Percentiles rank a stretch among this genome's conserved stretches.
Evolutionary conservation across 2,329 filamentous ascomycete genomes (phyloP).

Genomic region (Penicillium sp.): DNA sequence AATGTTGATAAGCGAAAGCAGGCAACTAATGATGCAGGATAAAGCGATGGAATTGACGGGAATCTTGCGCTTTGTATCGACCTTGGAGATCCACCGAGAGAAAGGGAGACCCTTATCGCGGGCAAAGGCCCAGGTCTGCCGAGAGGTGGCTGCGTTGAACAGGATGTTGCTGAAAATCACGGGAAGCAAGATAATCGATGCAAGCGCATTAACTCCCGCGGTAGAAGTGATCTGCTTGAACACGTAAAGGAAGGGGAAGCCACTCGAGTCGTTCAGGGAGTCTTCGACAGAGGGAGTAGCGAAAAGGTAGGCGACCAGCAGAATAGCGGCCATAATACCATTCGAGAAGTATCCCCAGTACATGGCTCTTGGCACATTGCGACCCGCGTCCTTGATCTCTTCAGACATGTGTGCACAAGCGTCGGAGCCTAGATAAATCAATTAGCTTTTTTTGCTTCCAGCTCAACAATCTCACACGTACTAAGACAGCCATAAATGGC

Average conservation of each 20-base stretch:
- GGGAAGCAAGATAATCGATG: slow-evolving; percentile 44
- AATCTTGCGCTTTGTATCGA: slow-evolving; percentile 40
- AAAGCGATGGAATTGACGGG: slow-evolving; percentile 43
- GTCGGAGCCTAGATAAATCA: slow-evolving; percentile 25
- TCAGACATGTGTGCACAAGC: slow-evolving; percentile 43
- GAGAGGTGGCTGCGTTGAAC: slow-evolving; percentile 40
- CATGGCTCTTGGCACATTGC: slow-evolving; percentile 48
- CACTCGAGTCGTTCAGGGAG: slow-evolving; percentile 42
- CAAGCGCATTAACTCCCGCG: slow-evolving; percentile 29
- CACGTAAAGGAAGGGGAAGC: slow-evolving; percentile 50
- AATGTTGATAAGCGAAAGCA: slow-evolving; percentile 54
- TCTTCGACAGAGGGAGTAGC: slow-evolving; percentile 29
- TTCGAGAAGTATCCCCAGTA: slow-evolving; percentile 47
- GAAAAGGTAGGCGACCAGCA: slow-evolving; percentile 48
- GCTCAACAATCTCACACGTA: slow-evolving; percentile 5
- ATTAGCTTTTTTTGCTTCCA: not conserved
- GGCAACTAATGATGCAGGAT: slow-evolving; percentile 31
- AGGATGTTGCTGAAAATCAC: slow-evolving; percentile 42
- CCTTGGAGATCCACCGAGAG: slow-evolving; percentile 40
- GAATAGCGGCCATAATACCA: slow-evolving; percentile 42
- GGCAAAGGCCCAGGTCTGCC: slow-evolving; percentile 46
- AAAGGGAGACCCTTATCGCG: slow-evolving; percentile 47
- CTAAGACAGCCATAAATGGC: slow-evolving; percentile 32
- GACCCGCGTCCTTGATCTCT: slow-evolving; percentile 48
- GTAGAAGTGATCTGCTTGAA: slow-evolving; percentile 35